Percentiles rank a stretch among this genome's conserved stretches.
Evolutionary conservation across 352 stramenopile species (phyloP).

Genomic region (Pythium volutum): DNA sequence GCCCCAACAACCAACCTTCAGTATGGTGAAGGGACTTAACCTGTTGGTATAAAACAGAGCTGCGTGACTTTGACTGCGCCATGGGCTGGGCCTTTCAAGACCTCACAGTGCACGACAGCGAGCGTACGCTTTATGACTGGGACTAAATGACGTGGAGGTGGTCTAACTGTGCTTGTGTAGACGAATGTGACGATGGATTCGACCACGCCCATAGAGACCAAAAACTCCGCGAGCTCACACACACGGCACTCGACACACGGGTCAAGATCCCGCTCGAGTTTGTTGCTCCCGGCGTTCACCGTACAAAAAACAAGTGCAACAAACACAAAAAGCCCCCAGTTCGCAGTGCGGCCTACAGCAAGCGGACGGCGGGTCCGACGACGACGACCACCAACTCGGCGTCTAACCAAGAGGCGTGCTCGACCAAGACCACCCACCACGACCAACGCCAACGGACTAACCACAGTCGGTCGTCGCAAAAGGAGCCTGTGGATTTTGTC

Average conservation of each 20-base stretch:
- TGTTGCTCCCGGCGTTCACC: conserved; percentile 26
- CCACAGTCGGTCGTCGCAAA: conserved; percentile 1
- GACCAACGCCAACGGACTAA: conserved; percentile 4
- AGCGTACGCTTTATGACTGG: conserved; percentile 13
- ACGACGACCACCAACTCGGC: not conserved
- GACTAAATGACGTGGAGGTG: not conserved
- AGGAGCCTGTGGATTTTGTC: conserved; percentile 54
- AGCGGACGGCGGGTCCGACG: conserved; percentile 19
- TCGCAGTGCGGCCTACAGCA: conserved; percentile 32
- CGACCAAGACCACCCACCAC: no score
- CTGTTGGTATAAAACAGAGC: conserved; percentile 27
- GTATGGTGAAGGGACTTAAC: not conserved
- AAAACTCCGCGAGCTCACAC: conserved; percentile 27
- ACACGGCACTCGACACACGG: conserved; percentile 34
- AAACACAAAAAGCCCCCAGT: conserved; percentile 18
- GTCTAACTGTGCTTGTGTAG: not conserved
- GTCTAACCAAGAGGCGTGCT: no score
- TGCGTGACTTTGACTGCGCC: conserved; percentile 48
- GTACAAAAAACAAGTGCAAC: conserved; percentile 4
- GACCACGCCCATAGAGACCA: conserved; percentile 10
- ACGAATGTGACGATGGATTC: conserved; percentile 5
- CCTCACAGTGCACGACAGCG: conserved; percentile 12
- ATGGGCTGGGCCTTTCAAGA: conserved; percentile 66
- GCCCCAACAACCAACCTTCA: not conserved
- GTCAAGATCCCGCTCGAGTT: conserved; percentile 44